Conservation (phyloP, 1,139 yeast genomes). For the Pichia sp. region DNA sequence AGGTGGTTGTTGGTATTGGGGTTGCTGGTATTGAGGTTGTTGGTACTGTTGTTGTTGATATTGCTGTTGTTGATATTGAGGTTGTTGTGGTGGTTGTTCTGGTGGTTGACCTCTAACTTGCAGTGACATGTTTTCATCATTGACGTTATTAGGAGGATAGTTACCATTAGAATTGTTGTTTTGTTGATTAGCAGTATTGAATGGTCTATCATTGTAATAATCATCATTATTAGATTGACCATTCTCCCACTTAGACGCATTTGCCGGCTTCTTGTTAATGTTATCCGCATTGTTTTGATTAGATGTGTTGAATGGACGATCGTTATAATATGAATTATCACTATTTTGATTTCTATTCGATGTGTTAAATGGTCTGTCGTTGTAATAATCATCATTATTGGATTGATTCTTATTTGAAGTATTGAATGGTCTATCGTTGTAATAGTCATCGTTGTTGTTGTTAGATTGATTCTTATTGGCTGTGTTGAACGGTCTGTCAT, state of each 20-base stretch:
- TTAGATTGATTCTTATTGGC: not conserved
- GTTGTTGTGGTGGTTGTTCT: too few species aligned
- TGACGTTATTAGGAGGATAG: too few species aligned
- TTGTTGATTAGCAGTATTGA: too few species aligned
- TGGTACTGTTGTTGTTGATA: too few species aligned
- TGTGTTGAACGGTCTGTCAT: slow-evolving; percentile 7
- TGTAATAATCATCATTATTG: not conserved
- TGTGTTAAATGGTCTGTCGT: slow-evolving; percentile 5
- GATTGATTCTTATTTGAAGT: not conserved
- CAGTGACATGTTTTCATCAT: too few species aligned
- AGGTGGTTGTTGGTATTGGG: not conserved
- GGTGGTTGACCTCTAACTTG: too few species aligned
- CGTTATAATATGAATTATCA: not conserved
- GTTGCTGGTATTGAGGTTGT: not conserved
- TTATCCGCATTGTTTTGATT: not conserved
- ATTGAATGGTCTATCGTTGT: not conserved
- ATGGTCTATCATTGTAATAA: not conserved
- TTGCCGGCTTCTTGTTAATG: too few species aligned
- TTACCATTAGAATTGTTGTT: too few species aligned
- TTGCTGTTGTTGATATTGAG: too few species aligned
- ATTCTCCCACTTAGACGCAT: too few species aligned
- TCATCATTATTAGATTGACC: not conserved
- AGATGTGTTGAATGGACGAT: not conserved
- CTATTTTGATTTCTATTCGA: not conserved
- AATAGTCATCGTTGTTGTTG: not conserved